Percentiles rank a stretch among this genome's conserved stretches.
phyloP scores from a whole-genome alignment of 75 land plant genomes.

The Cupressus sempervirens region DNA sequence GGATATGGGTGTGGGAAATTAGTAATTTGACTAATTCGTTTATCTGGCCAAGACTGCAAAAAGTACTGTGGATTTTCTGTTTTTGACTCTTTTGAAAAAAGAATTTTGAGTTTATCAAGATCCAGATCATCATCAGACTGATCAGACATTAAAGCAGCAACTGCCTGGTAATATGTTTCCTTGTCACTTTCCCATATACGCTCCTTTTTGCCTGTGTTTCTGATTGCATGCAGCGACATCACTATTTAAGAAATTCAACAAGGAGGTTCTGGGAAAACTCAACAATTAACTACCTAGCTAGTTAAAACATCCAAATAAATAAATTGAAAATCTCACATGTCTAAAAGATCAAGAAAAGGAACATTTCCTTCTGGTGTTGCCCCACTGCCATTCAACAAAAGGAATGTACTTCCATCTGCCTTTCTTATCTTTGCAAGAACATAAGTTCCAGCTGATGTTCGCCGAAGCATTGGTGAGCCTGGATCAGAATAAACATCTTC shows the following conservation, averaged over 20 bases:
- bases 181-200: constrained; percentile 95
- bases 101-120: constrained; percentile 57
- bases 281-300: not conserved
- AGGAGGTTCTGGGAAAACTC: not conserved
- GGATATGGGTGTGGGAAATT: constrained; percentile 98
- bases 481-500: constrained; percentile 98
- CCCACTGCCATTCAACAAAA: constrained; percentile 84
- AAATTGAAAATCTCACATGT: constrained; percentile 58
- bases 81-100: constrained; percentile 86
- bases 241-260: not conserved
- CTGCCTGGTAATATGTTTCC: constrained; percentile 76
- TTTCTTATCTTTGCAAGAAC: constrained; percentile 80
- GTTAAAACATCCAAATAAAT: not conserved
- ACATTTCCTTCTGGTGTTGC: constrained; percentile 93
- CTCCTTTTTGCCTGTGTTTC: constrained; percentile 82
- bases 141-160: constrained; percentile 88
- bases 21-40: constrained; percentile 64
- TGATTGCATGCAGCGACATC: constrained; percentile 20
- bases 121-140: constrained; percentile 56
- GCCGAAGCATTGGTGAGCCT: constrained; percentile 90
- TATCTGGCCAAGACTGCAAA: constrained; percentile 75
- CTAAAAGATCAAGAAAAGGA: constrained; percentile 89
- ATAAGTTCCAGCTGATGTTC: constrained; percentile 82
- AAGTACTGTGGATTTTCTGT: constrained; percentile 89
- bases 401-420: constrained; percentile 53